A percentile compares a stretch with the other conserved stretches of the same genome.
Evolutionary conservation across 176 grass and related monocot genomes (phyloP).

Genomic region (Cenchrus fungigraminus): DNA sequence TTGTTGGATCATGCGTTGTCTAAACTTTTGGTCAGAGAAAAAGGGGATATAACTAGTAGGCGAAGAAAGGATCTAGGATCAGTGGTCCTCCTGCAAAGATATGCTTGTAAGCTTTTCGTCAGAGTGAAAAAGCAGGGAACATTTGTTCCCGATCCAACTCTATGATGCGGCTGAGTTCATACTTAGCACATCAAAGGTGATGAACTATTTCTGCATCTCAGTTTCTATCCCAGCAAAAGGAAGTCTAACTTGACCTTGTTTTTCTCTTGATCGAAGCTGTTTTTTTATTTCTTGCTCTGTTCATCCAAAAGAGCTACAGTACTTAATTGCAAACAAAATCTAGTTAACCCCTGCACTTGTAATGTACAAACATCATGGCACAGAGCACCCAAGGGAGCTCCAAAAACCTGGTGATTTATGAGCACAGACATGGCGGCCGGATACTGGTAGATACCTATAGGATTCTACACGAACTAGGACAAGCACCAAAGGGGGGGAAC

Average conservation of each 20-base stretch:
- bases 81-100: conserved; percentile 34
- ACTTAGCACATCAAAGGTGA: neutral
- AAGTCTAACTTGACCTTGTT: neutral
- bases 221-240: conserved; percentile 13
- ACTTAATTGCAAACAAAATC: conserved; percentile 3
- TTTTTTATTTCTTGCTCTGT: conserved; percentile 22
- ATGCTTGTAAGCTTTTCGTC: conserved; percentile 4
- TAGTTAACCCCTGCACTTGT: conserved; percentile 11
- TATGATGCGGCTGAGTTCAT: neutral
- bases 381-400: conserved; percentile 28
- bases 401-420: conserved; percentile 31
- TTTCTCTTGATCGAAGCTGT: conserved; percentile 27
- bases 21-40: neutral
- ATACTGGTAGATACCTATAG: neutral
- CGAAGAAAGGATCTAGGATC: neutral
- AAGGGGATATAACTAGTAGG: neutral
- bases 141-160: neutral
- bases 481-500: neutral
- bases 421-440: conserved; percentile 22
- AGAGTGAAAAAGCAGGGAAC: conserved; percentile 21
- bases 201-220: neutral
- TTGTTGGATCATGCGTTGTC: neutral
- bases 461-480: conserved; percentile 11
- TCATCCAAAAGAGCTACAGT: neutral
- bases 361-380: conserved; percentile 37